phyloP scores from a whole-genome alignment of 371 early-diverging fungal species.

The Saksenaea vasiformis region DNA sequence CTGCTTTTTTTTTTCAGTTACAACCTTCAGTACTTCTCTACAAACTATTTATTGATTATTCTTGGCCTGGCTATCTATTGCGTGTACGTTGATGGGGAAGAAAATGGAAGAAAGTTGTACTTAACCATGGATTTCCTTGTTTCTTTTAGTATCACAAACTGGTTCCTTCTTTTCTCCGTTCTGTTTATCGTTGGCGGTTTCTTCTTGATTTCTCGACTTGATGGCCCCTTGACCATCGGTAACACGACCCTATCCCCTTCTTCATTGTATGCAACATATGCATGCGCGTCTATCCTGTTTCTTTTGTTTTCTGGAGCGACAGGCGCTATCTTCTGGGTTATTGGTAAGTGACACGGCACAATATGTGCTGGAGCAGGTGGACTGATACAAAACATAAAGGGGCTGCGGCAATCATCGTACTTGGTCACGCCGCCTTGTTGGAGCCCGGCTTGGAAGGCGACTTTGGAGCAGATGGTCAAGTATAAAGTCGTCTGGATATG shows the following conservation, averaged over 20 bases:
- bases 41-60: constrained; percentile 66
- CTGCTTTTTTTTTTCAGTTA: constrained; percentile 38
- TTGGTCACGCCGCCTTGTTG: constrained; percentile 66
- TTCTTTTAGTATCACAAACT: constrained; percentile 54
- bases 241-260: constrained; percentile 45
- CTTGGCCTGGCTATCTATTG: constrained; percentile 60
- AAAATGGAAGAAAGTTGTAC: not conserved
- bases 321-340: constrained; percentile 68
- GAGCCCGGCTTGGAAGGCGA: constrained; percentile 68
- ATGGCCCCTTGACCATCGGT: constrained; percentile 54
- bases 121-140: not conserved
- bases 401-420: constrained; percentile 60
- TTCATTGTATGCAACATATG: constrained; percentile 55
- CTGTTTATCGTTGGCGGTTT: constrained; percentile 59
- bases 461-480: constrained; percentile 55
- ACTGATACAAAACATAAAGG: constrained; percentile 29
- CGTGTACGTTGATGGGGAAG: constrained; percentile 47
- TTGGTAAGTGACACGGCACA: constrained; percentile 47
- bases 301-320: constrained; percentile 66
- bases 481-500: constrained; percentile 17
- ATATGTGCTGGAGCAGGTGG: not conserved
- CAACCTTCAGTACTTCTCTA: constrained; percentile 64
- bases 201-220: constrained; percentile 53
- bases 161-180: constrained; percentile 58
- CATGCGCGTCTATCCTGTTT: constrained; percentile 50